phyloP scores from a whole-genome alignment of 2,329 filamentous ascomycete genomes.

The Talaromyces islandicus region DNA sequence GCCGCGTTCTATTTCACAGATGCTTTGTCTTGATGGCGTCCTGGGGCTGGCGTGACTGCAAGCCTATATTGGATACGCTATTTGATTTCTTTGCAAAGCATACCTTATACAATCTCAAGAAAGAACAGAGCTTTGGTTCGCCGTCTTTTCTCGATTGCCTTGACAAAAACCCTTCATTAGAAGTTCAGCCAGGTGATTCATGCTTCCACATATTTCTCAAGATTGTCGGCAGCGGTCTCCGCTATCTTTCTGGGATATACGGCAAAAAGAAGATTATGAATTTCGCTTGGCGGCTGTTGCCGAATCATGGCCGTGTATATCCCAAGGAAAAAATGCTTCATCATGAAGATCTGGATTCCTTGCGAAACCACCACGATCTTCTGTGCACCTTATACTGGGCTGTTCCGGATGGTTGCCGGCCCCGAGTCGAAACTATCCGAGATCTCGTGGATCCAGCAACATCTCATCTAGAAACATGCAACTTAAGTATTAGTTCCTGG shows the following conservation, averaged over 20 bases:
- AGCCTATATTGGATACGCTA: conserved; percentile 45
- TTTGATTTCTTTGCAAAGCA: conserved; percentile 57
- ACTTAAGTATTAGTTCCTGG: conserved; percentile 54
- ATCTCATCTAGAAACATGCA: conserved; percentile 56
- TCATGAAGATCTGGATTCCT: conserved; percentile 49
- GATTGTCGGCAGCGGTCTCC: conserved; percentile 46
- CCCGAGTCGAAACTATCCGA: conserved; percentile 46
- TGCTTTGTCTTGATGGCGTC: conserved; percentile 48
- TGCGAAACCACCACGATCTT: conserved; percentile 58
- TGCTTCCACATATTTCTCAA: conserved; percentile 58
- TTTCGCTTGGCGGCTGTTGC: conserved; percentile 52
- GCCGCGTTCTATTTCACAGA: conserved; percentile 46
- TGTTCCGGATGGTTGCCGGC: conserved; percentile 48
- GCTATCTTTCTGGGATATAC: conserved; percentile 41
- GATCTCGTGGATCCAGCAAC: conserved; percentile 51
- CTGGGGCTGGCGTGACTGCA: conserved; percentile 56
- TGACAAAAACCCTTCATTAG: conserved; percentile 37
- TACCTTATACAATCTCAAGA: conserved; percentile 45
- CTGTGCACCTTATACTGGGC: conserved; percentile 56
- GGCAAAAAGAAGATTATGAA: conserved; percentile 51
- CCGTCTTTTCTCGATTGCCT: conserved; percentile 50
- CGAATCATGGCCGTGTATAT: conserved; percentile 56
- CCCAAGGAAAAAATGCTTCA: conserved; percentile 52
- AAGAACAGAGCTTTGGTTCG: conserved; percentile 48
- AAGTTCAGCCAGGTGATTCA: conserved; percentile 43